phyloP scores from a whole-genome alignment of 805 yeast species.

The Citeromyces matritensis region DNA sequence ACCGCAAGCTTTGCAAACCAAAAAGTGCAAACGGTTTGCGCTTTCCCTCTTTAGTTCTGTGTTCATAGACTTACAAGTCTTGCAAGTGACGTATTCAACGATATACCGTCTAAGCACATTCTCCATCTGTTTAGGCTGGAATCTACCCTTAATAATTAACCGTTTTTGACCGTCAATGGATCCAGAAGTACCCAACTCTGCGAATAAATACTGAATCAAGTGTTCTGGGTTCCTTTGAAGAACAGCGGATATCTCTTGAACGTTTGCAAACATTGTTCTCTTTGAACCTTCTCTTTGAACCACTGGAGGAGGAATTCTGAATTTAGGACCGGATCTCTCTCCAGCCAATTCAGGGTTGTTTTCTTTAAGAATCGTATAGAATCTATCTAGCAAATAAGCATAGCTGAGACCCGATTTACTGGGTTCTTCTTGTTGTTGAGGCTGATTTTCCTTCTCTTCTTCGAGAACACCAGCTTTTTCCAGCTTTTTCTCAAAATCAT shows the following conservation, averaged over 20 bases:
- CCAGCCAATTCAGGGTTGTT: constrained; percentile 98
- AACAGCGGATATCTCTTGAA: constrained; percentile 86
- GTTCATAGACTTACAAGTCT: constrained; percentile 96
- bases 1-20: constrained; percentile 97
- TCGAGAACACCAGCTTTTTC: constrained; percentile 81
- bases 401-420: constrained; percentile 26
- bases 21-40: constrained; percentile 90
- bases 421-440: constrained; percentile 14
- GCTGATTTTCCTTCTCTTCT: constrained; percentile 16
- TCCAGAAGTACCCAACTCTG: constrained; percentile 99
- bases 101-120: constrained; percentile 92
- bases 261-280: constrained; percentile 91
- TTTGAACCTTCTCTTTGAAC: constrained; percentile 96
- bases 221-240: constrained; percentile 96
- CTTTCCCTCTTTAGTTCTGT: constrained; percentile 92
- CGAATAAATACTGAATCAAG: constrained; percentile 89
- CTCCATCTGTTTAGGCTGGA: constrained; percentile 95
- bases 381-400: constrained; percentile 64
- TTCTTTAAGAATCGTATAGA: constrained; percentile 71
- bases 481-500: constrained; percentile 79
- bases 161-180: constrained; percentile 97
- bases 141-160: constrained; percentile 94
- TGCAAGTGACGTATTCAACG: constrained; percentile 94
- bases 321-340: constrained; percentile 81
- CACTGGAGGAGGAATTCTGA: constrained; percentile 94